These are phyloP conservation scores for Chlamydomonas sp. DNA, from an alignment of 139 green algal species.

Conservation along the genomic window DNA sequence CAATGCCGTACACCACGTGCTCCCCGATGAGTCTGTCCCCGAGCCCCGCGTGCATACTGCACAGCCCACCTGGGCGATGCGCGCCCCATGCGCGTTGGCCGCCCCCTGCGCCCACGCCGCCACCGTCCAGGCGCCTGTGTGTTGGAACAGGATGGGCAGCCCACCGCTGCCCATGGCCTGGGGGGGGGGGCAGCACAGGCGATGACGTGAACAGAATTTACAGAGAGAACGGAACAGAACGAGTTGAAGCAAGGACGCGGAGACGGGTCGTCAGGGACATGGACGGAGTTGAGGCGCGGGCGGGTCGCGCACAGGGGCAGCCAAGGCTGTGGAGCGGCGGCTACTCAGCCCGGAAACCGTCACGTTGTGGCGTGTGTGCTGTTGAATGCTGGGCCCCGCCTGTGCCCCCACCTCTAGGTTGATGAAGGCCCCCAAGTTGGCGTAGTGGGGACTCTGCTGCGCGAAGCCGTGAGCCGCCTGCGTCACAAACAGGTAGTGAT, in stretches of 20 bases:
- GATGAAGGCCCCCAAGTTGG: slow-evolving; percentile 72
- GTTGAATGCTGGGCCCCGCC: neutral
- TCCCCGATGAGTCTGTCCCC: neutral
- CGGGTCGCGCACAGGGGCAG: too few species aligned
- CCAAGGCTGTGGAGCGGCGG: too few species aligned
- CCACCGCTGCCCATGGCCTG: slow-evolving; percentile 70
- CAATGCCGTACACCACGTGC: too few species aligned
- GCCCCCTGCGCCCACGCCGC: slow-evolving; percentile 60
- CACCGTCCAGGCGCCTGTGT: slow-evolving; percentile 68
- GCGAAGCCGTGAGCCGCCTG: slow-evolving; percentile 30
- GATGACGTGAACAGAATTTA: too few species aligned
- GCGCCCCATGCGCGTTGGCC: slow-evolving; percentile 57
- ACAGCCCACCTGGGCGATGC: slow-evolving; percentile 60
- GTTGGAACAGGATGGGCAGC: slow-evolving; percentile 80
- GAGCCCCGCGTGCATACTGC: neutral
- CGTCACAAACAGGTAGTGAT: neutral
- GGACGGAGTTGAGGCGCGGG: too few species aligned
- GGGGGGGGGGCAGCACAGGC: too few species aligned
- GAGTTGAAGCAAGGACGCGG: too few species aligned
- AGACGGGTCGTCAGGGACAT: neutral
- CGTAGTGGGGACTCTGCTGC: neutral
- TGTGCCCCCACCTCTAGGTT: slow-evolving; percentile 71
- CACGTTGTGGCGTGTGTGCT: too few species aligned
- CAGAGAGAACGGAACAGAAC: too few species aligned
- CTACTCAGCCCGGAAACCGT: too few species aligned